Evolutionary conservation across 352 stramenopile genomes (phyloP), one percentile per base, ranked within the genome.

Genomic region (Phytopythium helicoides): DNA sequence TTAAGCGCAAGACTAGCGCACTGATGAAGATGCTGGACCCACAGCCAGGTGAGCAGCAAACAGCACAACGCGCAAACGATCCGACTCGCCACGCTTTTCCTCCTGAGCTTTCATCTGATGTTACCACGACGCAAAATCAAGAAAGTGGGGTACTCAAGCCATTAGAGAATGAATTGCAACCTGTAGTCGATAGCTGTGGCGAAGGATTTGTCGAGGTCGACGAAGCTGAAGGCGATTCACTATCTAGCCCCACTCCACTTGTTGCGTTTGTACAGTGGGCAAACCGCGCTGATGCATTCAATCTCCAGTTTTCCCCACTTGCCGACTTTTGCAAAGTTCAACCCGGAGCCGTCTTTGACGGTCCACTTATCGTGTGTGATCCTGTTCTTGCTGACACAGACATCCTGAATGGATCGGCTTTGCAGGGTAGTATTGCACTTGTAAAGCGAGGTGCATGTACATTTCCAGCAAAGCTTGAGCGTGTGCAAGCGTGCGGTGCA

Each of bases 181-280:
- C n/a, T n/a, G n/a, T n/a, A n/a, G n/a, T n/a, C n/a, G n/a, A n/a
- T n/a, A n/a, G n/a, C n/a, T n/a, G n/a, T n/a, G n/a, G n/a, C n/a
- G n/a, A n/a, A n/a, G n/a, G n/a, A n/a, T n/a, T n/a, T n/a, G n/a
- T n/a, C n/a, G n/a, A n/a, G n/a, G n/a, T n/a, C n/a, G n/a, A n/a
- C n/a, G n/a, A n/a, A n/a, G n/a, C n/a, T n/a, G n/a, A n/a, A n/a
- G n/a, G n/a, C n/a, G n/a, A n/a, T n/a, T n/a, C n/a, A n/a, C n/a
- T n/a, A n/a, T n/a, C n/a, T n/a, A n/a, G n/a, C n/a, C 26, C 28
- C 18, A 22, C 16, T 1, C 76, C 81, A 3, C 51, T 88, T 15
- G 80, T 89, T 45, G 77, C 76, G 9, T 90, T 92, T 26, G 73
- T 90, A 3, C 77, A 88, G 38, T 92, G 78, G 69, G 66, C 76